Percentiles rank a stretch among this genome's conserved stretches.
Evolutionary conservation across 2,329 filamentous ascomycete genomes (phyloP).

Genomic region (Penicillium griseofulvum): DNA sequence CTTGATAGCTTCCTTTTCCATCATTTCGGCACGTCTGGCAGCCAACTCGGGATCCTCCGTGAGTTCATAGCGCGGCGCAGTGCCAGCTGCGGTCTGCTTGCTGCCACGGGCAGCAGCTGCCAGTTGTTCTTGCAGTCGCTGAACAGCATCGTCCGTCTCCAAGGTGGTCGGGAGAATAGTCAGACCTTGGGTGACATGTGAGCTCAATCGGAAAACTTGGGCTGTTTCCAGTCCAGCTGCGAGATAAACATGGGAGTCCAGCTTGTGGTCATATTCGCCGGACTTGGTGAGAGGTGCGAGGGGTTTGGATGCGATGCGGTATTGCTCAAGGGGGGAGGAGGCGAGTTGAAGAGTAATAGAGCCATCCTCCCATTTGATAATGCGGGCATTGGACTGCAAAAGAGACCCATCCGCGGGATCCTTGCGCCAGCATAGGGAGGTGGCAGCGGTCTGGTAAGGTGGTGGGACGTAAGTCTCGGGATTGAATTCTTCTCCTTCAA

Average conservation of each 20-base stretch:
- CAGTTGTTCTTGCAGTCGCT: constrained; percentile 60
- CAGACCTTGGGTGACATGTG: constrained; percentile 61
- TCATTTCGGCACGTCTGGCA: constrained; percentile 57
- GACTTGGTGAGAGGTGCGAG: constrained; percentile 57
- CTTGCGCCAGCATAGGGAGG: constrained; percentile 64
- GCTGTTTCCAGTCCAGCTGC: constrained; percentile 58
- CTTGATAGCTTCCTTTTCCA: constrained; percentile 58
- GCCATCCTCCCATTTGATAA: constrained; percentile 66
- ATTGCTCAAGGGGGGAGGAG: constrained; percentile 60
- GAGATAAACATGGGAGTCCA: constrained; percentile 64
- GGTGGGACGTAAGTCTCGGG: constrained; percentile 61
- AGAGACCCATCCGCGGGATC: constrained; percentile 57
- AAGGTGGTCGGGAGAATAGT: constrained; percentile 56
- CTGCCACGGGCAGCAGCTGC: constrained; percentile 55
- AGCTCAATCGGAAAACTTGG: constrained; percentile 59
- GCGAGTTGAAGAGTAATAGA: constrained; percentile 65
- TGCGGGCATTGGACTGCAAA: constrained; percentile 64
- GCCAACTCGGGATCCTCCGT: constrained; percentile 63
- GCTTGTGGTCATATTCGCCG: constrained; percentile 51
- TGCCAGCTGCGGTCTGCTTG: constrained; percentile 51
- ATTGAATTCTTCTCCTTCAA: constrained; percentile 62
- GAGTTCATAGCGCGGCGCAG: constrained; percentile 57
- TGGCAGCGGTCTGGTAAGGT: constrained; percentile 62
- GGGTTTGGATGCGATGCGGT: constrained; percentile 57
- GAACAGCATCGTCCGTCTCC: constrained; percentile 59